Base-by-base conservation (phyloP, 768 basidiomycete species). In the Glaciozyma martinii region DNA sequence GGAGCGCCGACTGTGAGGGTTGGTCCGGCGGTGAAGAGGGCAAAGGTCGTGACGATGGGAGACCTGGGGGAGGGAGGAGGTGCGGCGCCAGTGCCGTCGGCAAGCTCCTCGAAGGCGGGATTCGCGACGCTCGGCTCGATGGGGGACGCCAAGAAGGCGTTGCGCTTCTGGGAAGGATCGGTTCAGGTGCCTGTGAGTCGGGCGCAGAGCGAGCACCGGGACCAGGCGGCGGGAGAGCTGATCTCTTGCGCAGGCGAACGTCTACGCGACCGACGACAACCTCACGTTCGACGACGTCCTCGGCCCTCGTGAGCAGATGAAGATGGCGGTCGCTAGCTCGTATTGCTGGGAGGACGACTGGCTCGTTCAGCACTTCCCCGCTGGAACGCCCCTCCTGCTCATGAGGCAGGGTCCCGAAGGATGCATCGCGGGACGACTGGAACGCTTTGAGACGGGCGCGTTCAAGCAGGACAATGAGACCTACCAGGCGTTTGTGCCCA, bases 251-350 rank as follows among this genome's bases (percentile, higher is more conserved):
- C 37, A 40, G 37, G 5, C 61, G 3, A 61, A 58, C 56, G 8
- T 1, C 3, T 62, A 52, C 27, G 27, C 55, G 30, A 56, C 60
- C 58, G 59, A 56, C 43, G n/a, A 33, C 40, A 62, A 55, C 15
- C 56, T 53, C 47, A 56, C 67, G 46, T 60, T 68, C 44, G 42
- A 43, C 33, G 61, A 59, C 30, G 54, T 62, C 56, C 71, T 76
- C 30, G 72, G 71, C 40, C 70, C 75, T 19, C 61, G 76, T 77
- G 33, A 49, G 60, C 19, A 13, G 67, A 33, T 43, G 65, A 58
- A 49, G 25, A 66, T 32, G 29, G 65, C 59, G 69, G 68, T 67
- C 66, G 68, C 78, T n/a, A 76, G 67, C 9, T 59, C 63, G 33
- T 73, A 72, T 61, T 63, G 74, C 56, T 46, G 56, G n/a, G 61